Conservation (phyloP, 371 early-diverging fungal species). For the Rhizopus delemar region DNA sequence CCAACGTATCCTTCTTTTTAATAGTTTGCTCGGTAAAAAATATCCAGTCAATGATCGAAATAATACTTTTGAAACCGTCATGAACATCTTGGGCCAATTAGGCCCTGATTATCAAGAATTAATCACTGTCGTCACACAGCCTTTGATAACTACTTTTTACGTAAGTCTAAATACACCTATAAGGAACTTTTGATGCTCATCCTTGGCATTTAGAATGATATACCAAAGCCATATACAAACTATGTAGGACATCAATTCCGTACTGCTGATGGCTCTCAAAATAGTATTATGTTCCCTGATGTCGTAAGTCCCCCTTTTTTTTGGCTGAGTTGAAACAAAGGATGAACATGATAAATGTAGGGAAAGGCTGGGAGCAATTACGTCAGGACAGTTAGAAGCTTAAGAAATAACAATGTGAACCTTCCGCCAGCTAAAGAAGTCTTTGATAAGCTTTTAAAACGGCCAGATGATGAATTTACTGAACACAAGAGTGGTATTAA, state of each 20-base stretch:
- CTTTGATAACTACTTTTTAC: constrained; percentile 33
- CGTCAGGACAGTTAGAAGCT: constrained; percentile 37
- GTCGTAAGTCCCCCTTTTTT: constrained; percentile 30
- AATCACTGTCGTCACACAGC: constrained; percentile 27
- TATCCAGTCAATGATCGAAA: constrained; percentile 45
- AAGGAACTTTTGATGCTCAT: neutral
- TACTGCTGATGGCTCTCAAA: constrained; percentile 52
- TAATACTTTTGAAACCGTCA: constrained; percentile 46
- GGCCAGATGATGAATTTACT: constrained; percentile 32
- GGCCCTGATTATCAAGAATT: constrained; percentile 39
- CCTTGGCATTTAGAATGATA: constrained; percentile 34
- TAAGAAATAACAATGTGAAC: constrained; percentile 18
- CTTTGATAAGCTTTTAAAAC: constrained; percentile 40
- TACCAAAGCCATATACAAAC: constrained; percentile 42
- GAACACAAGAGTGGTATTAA: constrained; percentile 44
- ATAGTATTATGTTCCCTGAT: constrained; percentile 40
- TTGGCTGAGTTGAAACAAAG: neutral
- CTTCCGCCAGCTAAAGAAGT: constrained; percentile 38
- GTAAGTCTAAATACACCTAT: constrained; percentile 19
- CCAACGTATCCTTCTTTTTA: neutral
- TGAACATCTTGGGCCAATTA: constrained; percentile 40
- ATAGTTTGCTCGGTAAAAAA: constrained; percentile 36
- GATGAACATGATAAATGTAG: constrained; percentile 13
- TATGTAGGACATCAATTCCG: constrained; percentile 47
- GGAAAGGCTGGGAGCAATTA: constrained; percentile 49